Conservation (phyloP, 331 rosid species). For the Quercus tomentella region DNA sequence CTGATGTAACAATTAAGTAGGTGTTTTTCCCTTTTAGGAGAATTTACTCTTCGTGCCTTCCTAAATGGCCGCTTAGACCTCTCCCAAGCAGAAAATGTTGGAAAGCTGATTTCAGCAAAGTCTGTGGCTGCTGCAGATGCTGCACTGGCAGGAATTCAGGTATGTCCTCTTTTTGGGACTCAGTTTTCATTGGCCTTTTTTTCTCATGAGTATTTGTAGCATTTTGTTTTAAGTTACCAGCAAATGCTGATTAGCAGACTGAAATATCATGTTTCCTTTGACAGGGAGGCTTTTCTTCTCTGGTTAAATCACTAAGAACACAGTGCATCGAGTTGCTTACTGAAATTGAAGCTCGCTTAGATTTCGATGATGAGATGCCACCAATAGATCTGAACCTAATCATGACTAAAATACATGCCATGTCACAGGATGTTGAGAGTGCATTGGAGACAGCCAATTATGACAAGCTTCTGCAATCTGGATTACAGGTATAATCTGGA, state of each 20-base stretch:
- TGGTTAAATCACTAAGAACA: slow-evolving; percentile 61
- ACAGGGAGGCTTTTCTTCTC: slow-evolving; percentile 90
- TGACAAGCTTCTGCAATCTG: slow-evolving; percentile 96
- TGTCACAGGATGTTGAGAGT: slow-evolving; percentile 75
- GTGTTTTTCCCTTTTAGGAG: slow-evolving; percentile 46
- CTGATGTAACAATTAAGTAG: not conserved
- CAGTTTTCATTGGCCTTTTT: not conserved
- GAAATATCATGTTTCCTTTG: slow-evolving; percentile 12
- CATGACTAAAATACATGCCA: slow-evolving; percentile 48
- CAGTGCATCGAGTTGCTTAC: slow-evolving; percentile 89
- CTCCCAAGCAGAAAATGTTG: slow-evolving; percentile 90
- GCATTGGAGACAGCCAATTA: slow-evolving; percentile 89
- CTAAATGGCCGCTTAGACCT: slow-evolving; percentile 96
- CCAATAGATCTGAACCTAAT: slow-evolving; percentile 58
- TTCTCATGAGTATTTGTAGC: not conserved
- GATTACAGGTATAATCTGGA: slow-evolving; percentile 62
- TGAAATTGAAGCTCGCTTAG: slow-evolving; percentile 95
- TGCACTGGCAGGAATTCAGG: slow-evolving; percentile 92
- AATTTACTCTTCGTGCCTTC: slow-evolving; percentile 94
- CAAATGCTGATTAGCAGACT: not conserved
- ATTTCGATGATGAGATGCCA: slow-evolving; percentile 95
- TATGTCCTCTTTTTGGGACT: slow-evolving; percentile 19
- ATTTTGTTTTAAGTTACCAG: slow-evolving; percentile 8
- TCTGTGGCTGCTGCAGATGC: slow-evolving; percentile 88
- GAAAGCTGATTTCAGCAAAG: slow-evolving; percentile 58